Evolutionary conservation across 2,329 filamentous ascomycete genomes (phyloP).

Genomic region (Alternaria alternata): DNA sequence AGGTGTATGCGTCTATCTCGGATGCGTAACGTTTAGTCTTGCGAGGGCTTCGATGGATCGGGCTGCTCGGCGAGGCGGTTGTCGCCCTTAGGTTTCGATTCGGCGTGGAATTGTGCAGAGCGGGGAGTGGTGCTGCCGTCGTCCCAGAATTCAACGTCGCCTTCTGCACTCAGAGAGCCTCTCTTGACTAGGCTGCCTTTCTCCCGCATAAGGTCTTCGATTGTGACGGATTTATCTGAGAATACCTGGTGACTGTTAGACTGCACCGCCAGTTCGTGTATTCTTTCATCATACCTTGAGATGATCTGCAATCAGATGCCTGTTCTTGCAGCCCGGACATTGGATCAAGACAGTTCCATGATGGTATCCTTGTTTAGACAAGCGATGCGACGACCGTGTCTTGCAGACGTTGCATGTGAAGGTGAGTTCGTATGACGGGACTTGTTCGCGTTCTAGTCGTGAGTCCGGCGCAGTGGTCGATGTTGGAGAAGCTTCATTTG

Average conservation of each 20-base stretch:
- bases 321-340: slow-evolving; percentile 84
- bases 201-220: slow-evolving; percentile 80
- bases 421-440: slow-evolving; percentile 81
- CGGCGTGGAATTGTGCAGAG: slow-evolving; percentile 45
- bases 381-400: slow-evolving; percentile 78
- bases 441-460: slow-evolving; percentile 49
- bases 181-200: slow-evolving; percentile 78
- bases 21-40: slow-evolving; percentile 14
- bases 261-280: background rate
- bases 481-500: slow-evolving; percentile 32
- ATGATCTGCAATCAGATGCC: slow-evolving; percentile 93
- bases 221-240: slow-evolving; percentile 71
- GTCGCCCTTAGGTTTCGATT: slow-evolving; percentile 36
- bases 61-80: slow-evolving; percentile 33
- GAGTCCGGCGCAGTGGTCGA: slow-evolving; percentile 45
- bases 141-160: slow-evolving; percentile 93
- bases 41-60: slow-evolving; percentile 16
- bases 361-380: slow-evolving; percentile 96
- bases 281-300: slow-evolving; percentile 61
- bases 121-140: slow-evolving; percentile 63
- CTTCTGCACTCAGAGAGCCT: slow-evolving; percentile 75
- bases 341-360: slow-evolving; percentile 86
- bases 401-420: slow-evolving; percentile 93
- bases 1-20: background rate
- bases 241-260: slow-evolving; percentile 65